Evolutionary conservation across 2,329 filamentous ascomycete genomes (phyloP).

Genomic region (Apiospora hydei): DNA sequence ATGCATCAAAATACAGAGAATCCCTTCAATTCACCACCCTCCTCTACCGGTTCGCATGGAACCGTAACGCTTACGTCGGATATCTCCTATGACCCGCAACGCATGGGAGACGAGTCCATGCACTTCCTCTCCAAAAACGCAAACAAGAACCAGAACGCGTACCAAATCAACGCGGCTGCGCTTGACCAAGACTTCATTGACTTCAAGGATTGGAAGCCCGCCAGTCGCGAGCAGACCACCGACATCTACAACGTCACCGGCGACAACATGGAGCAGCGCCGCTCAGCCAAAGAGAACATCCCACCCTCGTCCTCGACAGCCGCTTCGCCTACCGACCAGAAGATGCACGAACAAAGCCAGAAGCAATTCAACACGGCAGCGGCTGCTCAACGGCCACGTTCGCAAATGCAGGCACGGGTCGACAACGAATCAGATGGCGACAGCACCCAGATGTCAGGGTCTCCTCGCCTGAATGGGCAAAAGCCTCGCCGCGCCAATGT

Average conservation of each 20-base stretch:
- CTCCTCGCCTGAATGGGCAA: slow-evolving; percentile 18
- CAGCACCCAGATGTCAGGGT: slow-evolving; percentile 19
- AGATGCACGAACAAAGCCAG: slow-evolving; percentile 44
- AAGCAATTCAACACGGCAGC: slow-evolving; percentile 25
- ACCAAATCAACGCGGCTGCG: slow-evolving; percentile 46
- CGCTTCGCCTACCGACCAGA: slow-evolving; percentile 52
- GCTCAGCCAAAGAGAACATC: slow-evolving; percentile 55
- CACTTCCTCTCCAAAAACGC: slow-evolving; percentile 30
- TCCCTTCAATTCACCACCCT: slow-evolving; percentile 65
- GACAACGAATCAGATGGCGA: slow-evolving; percentile 58
- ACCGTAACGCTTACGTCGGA: slow-evolving; percentile 63
- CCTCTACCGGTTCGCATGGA: slow-evolving; percentile 64
- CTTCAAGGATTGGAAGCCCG: slow-evolving; percentile 44
- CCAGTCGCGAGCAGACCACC: slow-evolving; percentile 36
- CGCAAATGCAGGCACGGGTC: slow-evolving; percentile 60
- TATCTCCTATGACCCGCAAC: slow-evolving; percentile 58
- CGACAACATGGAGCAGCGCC: slow-evolving; percentile 36
- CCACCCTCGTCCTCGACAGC: slow-evolving; percentile 45
- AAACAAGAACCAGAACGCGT: slow-evolving; percentile 32
- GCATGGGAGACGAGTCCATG: slow-evolving; percentile 55
- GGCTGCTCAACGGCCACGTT: slow-evolving; percentile 41
- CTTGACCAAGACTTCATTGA: slow-evolving; percentile 60
- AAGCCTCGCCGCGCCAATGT: slow-evolving; percentile 41
- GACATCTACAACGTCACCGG: slow-evolving; percentile 43
- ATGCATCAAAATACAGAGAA: slow-evolving; percentile 52